Evolutionary conservation across 2,329 filamentous ascomycete species (phyloP).

Genomic region (Atkinsonella texensis): DNA sequence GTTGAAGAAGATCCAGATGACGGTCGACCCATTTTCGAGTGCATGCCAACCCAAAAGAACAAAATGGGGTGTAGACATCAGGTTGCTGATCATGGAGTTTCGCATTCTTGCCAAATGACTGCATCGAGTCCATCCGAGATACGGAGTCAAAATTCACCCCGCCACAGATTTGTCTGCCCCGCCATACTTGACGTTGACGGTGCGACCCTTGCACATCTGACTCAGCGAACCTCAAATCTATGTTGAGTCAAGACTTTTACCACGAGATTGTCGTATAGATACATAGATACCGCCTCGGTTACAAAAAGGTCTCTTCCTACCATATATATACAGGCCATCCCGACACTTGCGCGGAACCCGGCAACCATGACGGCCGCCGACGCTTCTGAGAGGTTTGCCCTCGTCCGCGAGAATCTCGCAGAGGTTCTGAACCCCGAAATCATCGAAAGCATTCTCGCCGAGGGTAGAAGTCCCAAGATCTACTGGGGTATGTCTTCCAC

Average conservation of each 20-base stretch:
- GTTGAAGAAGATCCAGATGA: neutral
- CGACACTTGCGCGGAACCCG: neutral
- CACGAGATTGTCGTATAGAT: neutral
- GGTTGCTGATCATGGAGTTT: too few relatives aligned
- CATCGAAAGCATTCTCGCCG: conserved; percentile 58
- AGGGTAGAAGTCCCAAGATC: conserved; percentile 61
- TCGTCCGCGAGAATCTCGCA: conserved; percentile 71
- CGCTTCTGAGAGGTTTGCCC: conserved; percentile 51
- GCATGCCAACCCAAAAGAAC: too few relatives aligned
- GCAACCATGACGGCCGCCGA: conserved; percentile 13
- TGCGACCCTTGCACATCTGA: neutral
- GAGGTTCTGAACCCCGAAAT: conserved; percentile 80
- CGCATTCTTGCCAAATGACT: too few relatives aligned
- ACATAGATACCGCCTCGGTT: neutral
- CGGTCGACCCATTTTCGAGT: too few relatives aligned
- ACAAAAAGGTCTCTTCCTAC: neutral
- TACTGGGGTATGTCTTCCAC: conserved; percentile 58
- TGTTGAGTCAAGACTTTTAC: neutral
- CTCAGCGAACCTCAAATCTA: neutral
- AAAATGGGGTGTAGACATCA: too few relatives aligned
- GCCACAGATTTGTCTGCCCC: neutral
- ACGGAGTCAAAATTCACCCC: neutral
- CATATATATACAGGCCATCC: too few relatives aligned
- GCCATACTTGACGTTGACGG: neutral
- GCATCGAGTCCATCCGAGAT: too few relatives aligned